Evolutionary conservation across 768 basidiomycete genomes (phyloP), one percentile per base, ranked within the genome.

Genomic region (Cytidiella melzeri): DNA sequence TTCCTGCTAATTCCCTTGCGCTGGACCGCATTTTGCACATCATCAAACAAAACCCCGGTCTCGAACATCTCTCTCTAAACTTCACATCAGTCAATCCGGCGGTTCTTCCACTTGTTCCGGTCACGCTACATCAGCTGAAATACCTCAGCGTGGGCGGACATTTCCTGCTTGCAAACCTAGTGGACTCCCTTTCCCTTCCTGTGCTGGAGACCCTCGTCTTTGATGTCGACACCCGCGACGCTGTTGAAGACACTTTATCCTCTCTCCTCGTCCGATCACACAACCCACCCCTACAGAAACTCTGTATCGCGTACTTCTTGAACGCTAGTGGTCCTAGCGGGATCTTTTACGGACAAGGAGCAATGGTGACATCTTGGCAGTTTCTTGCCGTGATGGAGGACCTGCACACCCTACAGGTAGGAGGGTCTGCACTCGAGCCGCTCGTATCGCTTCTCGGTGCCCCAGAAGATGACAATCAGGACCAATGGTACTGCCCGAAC

Each of bases 141-240:
- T 70, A 69, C 13, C 68, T 88, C 41, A 76, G 66, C 45, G 62
- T 89, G 23, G 82, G 84, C 5, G 86, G 87, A 0, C 83, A 87
- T 58, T 79, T 76, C 53, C 73, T 80, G 20, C 75, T 90, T 57
- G 67, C 74, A 5, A 73, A 73, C 49, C 73, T 90, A 9, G 63
- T 83, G 23, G 84, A 87, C 43, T 73, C 73, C 1, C 74, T 90
- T 38, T 64, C 74, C 20, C 68, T 81, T 11, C 87, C 87, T 0
- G 55, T 63, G 3, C 68, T 90, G 40, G 74, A 73, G n/a, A 65
- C 70, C 21, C 74, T 89, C 13, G 78, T 70, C 2, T 67, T 89
- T 40, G 84, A 88, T 60, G 77, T 89, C 51, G 86, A 88, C 61
- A 72, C 80, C 1, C 77, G 87, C n/a, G 84, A 87, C 53, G 76